Evolutionary conservation across 1,284 basidiomycete genomes (phyloP), one percentile per base, ranked within the genome.

Genomic region (Rhodotorula glutinis): DNA sequence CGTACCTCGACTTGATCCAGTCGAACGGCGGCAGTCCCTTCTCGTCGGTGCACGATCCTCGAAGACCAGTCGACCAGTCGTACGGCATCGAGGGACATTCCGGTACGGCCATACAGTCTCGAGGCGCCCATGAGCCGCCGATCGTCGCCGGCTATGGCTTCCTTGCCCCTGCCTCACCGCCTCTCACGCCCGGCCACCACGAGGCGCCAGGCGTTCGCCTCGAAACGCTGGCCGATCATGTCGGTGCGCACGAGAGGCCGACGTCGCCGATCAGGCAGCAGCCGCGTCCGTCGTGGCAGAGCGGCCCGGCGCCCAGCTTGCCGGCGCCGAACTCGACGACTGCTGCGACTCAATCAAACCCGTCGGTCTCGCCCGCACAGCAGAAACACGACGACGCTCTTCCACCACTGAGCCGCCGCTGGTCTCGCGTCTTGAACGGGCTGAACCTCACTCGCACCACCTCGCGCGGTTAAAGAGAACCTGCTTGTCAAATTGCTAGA

Each of bases 1-100:
- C 52, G 21, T 67, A 64, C 46, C 38, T 67, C 11, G 19, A 44
- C 17, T 41, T 64, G n/a, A 11, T 29, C 25, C 25, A 44, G 7
- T 25, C n/a, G 8, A 9, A 19, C 25, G 41, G 27, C 27, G 38
- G 9, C 54, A 8, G 25, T 29, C 3, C 9, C 25, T 13, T 29
- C 25, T 40, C n/a, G 23, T 2, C 16, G 4, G 25, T 13, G 14
- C 11, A 27, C 49, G 27, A 9, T 27, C 5, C 49, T n/a, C 1
- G 25, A 27, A 9, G 49, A 11, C 46, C 21, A 11, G 46, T 21
- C 21, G n/a, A 47, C 17, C 21, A 23, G 46, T 9, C 46, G 23
- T 11, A 21, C 49, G 25, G 5, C n/a, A 10, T 13, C 11, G 25
- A 27, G 25, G 25, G 21, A 3, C 49, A 13, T 27, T 2, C 46